Evolutionary conservation across 345 rosid genomes (phyloP).

Genomic region (Citrus australasica): DNA sequence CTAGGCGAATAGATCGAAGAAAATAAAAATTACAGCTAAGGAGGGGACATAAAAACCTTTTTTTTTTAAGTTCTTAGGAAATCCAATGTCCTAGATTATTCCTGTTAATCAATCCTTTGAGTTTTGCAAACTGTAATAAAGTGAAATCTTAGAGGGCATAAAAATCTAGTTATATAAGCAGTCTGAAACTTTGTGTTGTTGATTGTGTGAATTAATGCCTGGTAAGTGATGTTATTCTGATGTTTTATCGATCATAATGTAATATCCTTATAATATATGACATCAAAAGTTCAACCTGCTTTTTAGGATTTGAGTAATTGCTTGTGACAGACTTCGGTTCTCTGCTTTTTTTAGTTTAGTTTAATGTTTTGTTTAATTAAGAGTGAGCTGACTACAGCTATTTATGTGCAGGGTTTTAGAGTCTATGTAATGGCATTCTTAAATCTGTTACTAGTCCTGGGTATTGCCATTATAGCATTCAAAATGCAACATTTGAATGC

Average conservation of each 20-base stretch:
- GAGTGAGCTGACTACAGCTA: background rate
- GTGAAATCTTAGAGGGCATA: background rate
- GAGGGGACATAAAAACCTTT: too few relatives aligned
- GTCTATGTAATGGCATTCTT: background rate
- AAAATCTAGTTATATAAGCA: background rate
- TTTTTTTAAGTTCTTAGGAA: background rate
- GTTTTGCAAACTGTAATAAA: background rate
- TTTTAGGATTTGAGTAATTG: background rate
- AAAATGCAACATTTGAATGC: background rate
- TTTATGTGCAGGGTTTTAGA: conserved; percentile 24
- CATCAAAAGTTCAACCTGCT: background rate
- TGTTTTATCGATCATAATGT: background rate
- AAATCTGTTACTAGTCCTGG: conserved; percentile 19
- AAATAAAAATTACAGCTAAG: too few relatives aligned
- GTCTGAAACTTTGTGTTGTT: too few relatives aligned
- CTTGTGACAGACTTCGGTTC: background rate
- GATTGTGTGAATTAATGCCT: background rate
- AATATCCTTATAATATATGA: background rate
- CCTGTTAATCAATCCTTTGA: background rate
- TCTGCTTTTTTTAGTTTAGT: background rate
- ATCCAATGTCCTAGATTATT: background rate
- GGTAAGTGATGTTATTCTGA: background rate
- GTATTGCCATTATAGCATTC: conserved; percentile 13
- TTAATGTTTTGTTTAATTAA: background rate
- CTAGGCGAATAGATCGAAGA: too few relatives aligned